Base-by-base conservation (phyloP, 192 early-diverging fungal genomes). In the Podila minutissima region DNA sequence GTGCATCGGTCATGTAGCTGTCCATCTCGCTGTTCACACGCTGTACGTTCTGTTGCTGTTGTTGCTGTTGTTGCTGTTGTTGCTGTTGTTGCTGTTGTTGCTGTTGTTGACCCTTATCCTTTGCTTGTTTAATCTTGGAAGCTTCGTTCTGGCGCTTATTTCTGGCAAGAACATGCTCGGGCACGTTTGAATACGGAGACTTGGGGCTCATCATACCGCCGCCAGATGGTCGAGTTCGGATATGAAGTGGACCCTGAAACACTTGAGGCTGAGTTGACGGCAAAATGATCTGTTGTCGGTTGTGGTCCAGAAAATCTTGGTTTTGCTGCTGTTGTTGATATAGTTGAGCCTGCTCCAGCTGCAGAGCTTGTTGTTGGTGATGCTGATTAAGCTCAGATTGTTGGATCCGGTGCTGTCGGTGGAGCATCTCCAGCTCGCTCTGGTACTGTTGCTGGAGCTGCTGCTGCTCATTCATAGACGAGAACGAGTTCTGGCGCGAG, bases 261-360 rank as follows among this genome's bases (percentile, higher is more conserved):
- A 35, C 51, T 32, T 62, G 59, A 48, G 64, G 48, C 28, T 33
- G 29, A 17, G 28, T 9, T 32, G 31, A 62, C 35, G 2, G 24
- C 58, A 31, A 69, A 29, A 69, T 24, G 5, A 9, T 12, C 31
- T 68, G 62, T 15, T 38, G 53, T 50, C 63, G 70, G 26, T 38
- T 53, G 24, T 79, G 69, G 13, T 38, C 59, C 9, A 67, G 46
- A 33, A 66, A 71, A 20, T 66, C 37, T n/a, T 72, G 69, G 22
- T 38, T 67, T 26, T 78, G 75, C 20, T 68, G 69, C 38, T 72
- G 66, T 31, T 79, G 75, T 31, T 72, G 69, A 22, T 79, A 79
- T 0, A 79, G 3, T 10, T 79, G 75, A 24, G 66, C 66, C 17
- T 79, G 75, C 38, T 79, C 70, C 38, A 79, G 24, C 37, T 79